phyloP scores from a whole-genome alignment of 129 eudicot genomes.

The Silybum marianum region DNA sequence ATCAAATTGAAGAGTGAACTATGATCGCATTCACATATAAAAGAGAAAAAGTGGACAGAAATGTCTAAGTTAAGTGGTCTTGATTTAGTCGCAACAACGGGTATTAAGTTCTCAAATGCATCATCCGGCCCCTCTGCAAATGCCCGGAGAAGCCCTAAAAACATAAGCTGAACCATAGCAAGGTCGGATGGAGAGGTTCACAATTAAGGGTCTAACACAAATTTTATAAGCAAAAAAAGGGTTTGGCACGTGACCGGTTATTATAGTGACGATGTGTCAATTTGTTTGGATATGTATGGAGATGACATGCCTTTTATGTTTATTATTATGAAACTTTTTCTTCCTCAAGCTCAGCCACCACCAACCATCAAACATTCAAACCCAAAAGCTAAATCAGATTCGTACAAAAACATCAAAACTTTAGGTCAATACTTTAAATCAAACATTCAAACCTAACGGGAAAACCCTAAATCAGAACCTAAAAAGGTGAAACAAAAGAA shows the following conservation, averaged over 20 bases:
- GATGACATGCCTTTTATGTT: neutral
- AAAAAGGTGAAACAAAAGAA: too few species aligned
- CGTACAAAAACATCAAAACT: neutral
- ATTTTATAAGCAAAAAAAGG: neutral
- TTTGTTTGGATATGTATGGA: neutral
- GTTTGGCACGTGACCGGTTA: neutral
- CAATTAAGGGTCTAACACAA: neutral
- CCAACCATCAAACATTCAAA: neutral
- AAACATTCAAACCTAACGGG: neutral
- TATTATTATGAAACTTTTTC: neutral
- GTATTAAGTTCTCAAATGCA: neutral
- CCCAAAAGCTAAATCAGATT: neutral
- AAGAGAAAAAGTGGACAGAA: neutral
- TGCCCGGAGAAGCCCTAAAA: too few species aligned
- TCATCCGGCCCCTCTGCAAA: too few species aligned
- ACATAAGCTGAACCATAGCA: too few species aligned
- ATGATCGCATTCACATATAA: neutral
- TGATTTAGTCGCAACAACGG: neutral
- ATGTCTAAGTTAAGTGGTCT: too few species aligned
- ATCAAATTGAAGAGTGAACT: neutral
- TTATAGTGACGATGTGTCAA: neutral
- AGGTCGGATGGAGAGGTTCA: too few species aligned
- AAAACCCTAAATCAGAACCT: neutral
- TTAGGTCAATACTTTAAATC: neutral
- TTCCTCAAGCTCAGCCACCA: neutral